Conservation (phyloP, 2,329 filamentous ascomycete species). For the Verticillium isaacii region DNA sequence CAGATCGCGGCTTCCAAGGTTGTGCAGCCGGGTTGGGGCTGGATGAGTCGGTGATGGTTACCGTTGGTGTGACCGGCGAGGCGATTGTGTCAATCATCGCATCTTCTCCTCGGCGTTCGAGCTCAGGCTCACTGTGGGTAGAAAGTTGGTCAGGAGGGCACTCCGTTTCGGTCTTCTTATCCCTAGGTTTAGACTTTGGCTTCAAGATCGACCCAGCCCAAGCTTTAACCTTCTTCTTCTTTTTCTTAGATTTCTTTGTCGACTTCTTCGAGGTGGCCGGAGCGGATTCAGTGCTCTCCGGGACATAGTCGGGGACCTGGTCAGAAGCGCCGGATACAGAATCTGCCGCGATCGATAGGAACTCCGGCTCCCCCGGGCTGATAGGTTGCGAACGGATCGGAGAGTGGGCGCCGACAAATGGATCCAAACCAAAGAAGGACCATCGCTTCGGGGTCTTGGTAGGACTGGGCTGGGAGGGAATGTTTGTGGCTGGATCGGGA, state of each 20-base stretch:
- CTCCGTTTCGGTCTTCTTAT: constrained; percentile 19
- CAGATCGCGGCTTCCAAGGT: constrained; percentile 30
- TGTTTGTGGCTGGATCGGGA: constrained; percentile 26
- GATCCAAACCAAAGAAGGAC: constrained; percentile 60
- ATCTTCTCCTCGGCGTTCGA: constrained; percentile 14
- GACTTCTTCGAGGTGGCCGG: constrained; percentile 18
- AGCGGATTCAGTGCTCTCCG: constrained; percentile 19
- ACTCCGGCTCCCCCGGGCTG: not conserved
- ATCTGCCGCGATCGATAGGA: constrained; percentile 9
- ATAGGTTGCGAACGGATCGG: not conserved
- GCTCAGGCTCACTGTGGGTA: constrained; percentile 8
- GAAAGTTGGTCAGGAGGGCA: not conserved
- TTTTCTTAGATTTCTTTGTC: constrained; percentile 37
- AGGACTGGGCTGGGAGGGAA: constrained; percentile 38
- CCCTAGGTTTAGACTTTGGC: constrained; percentile 50
- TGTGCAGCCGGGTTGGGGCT: constrained; percentile 16
- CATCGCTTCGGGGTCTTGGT: constrained; percentile 51
- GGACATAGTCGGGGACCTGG: constrained; percentile 24
- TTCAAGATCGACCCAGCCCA: constrained; percentile 67
- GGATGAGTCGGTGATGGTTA: constrained; percentile 36
- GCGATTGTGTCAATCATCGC: constrained; percentile 20
- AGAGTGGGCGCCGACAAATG: constrained; percentile 27
- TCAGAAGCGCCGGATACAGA: constrained; percentile 28
- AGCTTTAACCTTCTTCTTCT: constrained; percentile 71
- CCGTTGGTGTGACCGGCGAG: constrained; percentile 28